Evolutionary conservation across 805 yeast genomes (phyloP).

Genomic region (Metschnikowia santaceciliae): DNA sequence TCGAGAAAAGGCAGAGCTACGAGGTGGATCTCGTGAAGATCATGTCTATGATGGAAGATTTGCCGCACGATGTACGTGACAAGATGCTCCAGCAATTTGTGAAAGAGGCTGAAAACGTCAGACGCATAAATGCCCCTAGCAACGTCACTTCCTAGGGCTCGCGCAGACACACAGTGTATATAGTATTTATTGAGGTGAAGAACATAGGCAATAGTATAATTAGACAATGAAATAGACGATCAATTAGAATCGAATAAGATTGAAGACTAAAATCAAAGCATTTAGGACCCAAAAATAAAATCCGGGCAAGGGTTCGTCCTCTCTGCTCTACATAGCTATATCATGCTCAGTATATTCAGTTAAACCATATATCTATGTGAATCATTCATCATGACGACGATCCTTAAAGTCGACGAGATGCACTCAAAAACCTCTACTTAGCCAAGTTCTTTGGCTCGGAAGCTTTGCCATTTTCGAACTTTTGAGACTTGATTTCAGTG

Average conservation of each 20-base stretch:
- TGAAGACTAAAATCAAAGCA: no score
- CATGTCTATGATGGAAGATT: conserved; percentile 32
- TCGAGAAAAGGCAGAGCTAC: conserved; percentile 18
- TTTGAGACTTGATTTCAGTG: conserved; percentile 71
- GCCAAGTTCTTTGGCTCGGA: conserved; percentile 37
- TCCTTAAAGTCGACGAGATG: neutral
- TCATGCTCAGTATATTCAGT: conserved; percentile 3
- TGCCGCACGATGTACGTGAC: conserved; percentile 30
- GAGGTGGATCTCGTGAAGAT: conserved; percentile 22
- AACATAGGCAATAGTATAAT: neutral
- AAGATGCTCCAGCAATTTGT: conserved; percentile 28
- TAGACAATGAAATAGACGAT: no score
- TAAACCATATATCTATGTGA: neutral
- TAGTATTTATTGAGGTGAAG: conserved; percentile 7
- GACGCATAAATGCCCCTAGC: conserved; percentile 6
- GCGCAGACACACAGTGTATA: conserved; percentile 8
- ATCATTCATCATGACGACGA: neutral
- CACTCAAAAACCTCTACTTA: conserved; percentile 14
- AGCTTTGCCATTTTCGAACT: conserved; percentile 65
- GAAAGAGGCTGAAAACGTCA: conserved; percentile 16
- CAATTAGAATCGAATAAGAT: no score
- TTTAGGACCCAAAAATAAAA: no score
- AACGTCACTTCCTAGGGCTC: conserved; percentile 3
- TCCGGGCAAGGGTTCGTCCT: neutral
- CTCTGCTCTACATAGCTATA: neutral